These are phyloP conservation scores for Xenosphaeropsis pyriputrescens DNA, from an alignment of 2,329 filamentous ascomycete genomes.

Conservation along the genomic window DNA sequence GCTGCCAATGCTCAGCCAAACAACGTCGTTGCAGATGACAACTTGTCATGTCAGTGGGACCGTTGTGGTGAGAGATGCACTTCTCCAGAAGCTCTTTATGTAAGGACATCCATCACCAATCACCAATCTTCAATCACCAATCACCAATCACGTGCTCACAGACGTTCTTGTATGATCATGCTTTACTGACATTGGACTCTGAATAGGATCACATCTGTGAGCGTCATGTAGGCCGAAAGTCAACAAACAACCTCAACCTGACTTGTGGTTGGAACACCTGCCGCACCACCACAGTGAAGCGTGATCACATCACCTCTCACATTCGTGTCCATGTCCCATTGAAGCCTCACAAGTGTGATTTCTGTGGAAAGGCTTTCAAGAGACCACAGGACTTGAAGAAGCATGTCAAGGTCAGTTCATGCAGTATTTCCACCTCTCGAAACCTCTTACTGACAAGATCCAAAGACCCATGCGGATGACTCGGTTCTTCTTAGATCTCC, in stretches of 20 bases:
- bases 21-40: slow-evolving; percentile 15
- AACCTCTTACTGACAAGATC: slow-evolving; percentile 10
- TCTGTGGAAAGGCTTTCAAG: slow-evolving; percentile 98
- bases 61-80: slow-evolving; percentile 22
- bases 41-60: slow-evolving; percentile 24
- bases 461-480: slow-evolving; percentile 80
- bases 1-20: slow-evolving; percentile 5
- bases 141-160: neutral
- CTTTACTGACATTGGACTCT: slow-evolving; percentile 4
- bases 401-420: slow-evolving; percentile 65
- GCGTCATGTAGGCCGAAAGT: slow-evolving; percentile 95
- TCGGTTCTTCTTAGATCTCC: slow-evolving; percentile 47
- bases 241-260: slow-evolving; percentile 95
- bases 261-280: slow-evolving; percentile 97
- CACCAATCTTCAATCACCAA: slow-evolving; percentile 3
- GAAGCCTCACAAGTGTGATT: slow-evolving; percentile 98
- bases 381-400: slow-evolving; percentile 98
- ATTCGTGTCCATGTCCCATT: slow-evolving; percentile 97
- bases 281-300: slow-evolving; percentile 93
- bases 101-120: slow-evolving; percentile 12
- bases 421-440: neutral
- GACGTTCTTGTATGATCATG: neutral
- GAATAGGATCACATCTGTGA: slow-evolving; percentile 99
- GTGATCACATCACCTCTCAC: slow-evolving; percentile 97
- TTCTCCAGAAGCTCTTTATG: slow-evolving; percentile 23